Evolutionary conservation across 1,284 basidiomycete species (phyloP).

Genomic region (Chondrostereum purpureum): DNA sequence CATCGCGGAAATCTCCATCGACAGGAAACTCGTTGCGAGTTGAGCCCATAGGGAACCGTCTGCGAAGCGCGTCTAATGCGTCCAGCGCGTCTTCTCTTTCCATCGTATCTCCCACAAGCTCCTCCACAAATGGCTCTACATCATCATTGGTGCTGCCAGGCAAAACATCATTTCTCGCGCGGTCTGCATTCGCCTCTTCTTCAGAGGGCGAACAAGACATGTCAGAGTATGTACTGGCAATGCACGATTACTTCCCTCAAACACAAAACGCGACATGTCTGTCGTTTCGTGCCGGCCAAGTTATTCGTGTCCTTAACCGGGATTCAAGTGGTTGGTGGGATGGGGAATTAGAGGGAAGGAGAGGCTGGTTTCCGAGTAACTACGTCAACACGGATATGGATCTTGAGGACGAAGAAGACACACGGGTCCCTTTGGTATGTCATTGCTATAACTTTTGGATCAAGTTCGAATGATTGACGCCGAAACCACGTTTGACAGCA

Average conservation of each 20-base stretch:
- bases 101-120: constrained; percentile 39
- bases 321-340: constrained; percentile 98
- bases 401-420: constrained; percentile 38
- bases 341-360: constrained; percentile 78
- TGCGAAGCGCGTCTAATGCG: constrained; percentile 45
- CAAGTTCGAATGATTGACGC: no score
- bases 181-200: constrained; percentile 26
- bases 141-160: constrained; percentile 38
- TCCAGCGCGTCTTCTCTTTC: constrained; percentile 51
- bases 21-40: constrained; percentile 9
- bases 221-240: constrained; percentile 73
- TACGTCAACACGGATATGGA: constrained; percentile 62
- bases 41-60: constrained; percentile 18
- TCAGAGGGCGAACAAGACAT: constrained; percentile 31
- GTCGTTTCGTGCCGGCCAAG: constrained; percentile 82
- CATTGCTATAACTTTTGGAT: no score
- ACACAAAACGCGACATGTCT: constrained; percentile 76
- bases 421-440: constrained; percentile 37
- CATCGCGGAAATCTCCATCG: constrained; percentile 3
- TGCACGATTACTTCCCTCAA: constrained; percentile 80
- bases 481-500: neutral
- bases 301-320: constrained; percentile 84
- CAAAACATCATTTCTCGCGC: constrained; percentile 17
- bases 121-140: constrained; percentile 48
- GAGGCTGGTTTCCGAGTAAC: constrained; percentile 99